Evolutionary conservation across 768 basidiomycete species (phyloP).

Genomic region (Panaeolus cyanescens): DNA sequence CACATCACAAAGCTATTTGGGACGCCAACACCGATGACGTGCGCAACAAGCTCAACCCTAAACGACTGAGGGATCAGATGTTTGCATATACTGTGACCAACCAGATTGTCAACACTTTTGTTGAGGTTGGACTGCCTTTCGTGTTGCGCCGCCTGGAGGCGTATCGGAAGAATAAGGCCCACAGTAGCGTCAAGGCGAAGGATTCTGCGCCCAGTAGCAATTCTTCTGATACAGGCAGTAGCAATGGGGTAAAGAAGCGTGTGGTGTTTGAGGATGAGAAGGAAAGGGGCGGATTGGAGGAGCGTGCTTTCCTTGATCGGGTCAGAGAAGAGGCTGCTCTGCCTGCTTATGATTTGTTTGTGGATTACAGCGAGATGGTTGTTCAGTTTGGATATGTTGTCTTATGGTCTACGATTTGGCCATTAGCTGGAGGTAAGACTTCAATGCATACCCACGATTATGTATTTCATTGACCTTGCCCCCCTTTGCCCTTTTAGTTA

Average conservation of each 20-base stretch:
- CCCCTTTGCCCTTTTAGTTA: conserved; percentile 54
- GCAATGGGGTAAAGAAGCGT: conserved; percentile 51
- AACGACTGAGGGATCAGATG: conserved; percentile 85
- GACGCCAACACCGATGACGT: conserved; percentile 52
- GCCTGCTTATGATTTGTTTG: conserved; percentile 80
- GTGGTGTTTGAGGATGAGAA: conserved; percentile 75
- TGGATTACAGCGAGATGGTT: conserved; percentile 96
- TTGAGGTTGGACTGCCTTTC: conserved; percentile 83
- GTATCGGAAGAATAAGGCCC: conserved; percentile 44
- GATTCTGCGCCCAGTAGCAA: not conserved
- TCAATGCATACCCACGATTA: not conserved
- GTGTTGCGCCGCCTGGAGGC: conserved; percentile 60
- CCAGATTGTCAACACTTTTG: conserved; percentile 77
- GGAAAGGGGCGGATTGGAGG: conserved; percentile 57
- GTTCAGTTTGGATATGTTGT: conserved; percentile 93
- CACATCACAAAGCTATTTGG: conserved; percentile 39
- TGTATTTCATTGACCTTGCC: conserved; percentile 3
- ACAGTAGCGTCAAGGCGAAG: not conserved
- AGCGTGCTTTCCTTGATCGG: conserved; percentile 76
- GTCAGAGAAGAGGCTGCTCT: conserved; percentile 78
- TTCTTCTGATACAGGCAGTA: not conserved
- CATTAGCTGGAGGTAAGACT: conserved; percentile 72
- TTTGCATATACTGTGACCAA: conserved; percentile 92
- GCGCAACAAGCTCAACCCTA: conserved; percentile 61
- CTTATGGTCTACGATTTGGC: conserved; percentile 94